These are phyloP conservation scores for Rhynchosporium graminicola DNA, from an alignment of 2,329 filamentous ascomycete genomes.

Conservation along the genomic window DNA sequence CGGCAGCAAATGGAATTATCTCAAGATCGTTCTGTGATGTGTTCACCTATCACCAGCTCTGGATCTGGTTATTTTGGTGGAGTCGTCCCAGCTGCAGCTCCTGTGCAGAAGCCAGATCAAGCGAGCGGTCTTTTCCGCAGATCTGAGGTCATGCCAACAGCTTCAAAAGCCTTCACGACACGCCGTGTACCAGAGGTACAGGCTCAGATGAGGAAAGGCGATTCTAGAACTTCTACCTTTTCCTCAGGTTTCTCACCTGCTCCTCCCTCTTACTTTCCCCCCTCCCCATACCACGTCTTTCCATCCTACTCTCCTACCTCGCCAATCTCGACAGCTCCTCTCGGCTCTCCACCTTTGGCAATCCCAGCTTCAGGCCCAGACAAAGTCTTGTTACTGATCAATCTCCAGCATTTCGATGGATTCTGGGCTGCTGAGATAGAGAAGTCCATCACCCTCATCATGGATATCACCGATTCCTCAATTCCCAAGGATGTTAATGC, in stretches of 20 bases:
- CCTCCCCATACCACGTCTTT: neutral
- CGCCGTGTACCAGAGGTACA: neutral
- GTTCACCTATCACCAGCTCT: no score
- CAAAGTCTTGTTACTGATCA: conserved; percentile 49
- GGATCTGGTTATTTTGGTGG: no score
- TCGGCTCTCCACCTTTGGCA: neutral
- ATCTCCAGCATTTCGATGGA: conserved; percentile 57
- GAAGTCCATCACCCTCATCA: conserved; percentile 21
- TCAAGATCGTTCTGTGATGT: no score
- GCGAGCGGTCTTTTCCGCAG: no score
- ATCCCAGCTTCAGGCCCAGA: conserved; percentile 21
- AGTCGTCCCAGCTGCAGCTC: no score
- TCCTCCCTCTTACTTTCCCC: neutral
- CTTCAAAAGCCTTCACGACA: no score
- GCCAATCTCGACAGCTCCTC: neutral
- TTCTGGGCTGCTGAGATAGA: conserved; percentile 45
- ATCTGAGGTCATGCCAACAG: no score
- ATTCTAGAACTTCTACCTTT: neutral
- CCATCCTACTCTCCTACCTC: neutral
- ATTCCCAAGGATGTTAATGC: neutral
- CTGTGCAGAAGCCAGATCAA: no score
- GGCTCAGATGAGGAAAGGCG: neutral
- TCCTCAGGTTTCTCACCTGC: neutral
- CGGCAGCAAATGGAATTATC: no score
- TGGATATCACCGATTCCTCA: conserved; percentile 20